Evolutionary conservation across 345 rosid species (phyloP), one percentile per base, ranked within the genome.

Genomic region (Cardamine occulta): DNA sequence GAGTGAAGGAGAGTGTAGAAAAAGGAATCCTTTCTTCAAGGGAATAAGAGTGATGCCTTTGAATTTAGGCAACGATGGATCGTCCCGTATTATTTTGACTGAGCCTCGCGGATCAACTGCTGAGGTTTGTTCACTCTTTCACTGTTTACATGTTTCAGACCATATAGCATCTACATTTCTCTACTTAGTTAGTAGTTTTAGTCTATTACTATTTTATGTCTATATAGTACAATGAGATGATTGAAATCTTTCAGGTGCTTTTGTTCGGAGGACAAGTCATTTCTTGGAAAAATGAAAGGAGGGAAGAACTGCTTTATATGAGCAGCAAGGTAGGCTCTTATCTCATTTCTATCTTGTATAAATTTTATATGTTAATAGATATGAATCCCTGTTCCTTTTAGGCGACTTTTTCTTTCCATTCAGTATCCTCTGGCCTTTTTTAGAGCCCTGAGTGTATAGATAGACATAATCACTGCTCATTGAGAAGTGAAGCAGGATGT

Each of bases 251-350:
- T 81, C 91, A 93, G 98, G 98, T 93, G 82, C 85, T 91, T 82
- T 80, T 89, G 3, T 83, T 82, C 68, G 98, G 98, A 8, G 98
- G 96, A 54, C 98, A 91, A 74, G 92, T 93, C 17, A 83, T 93
- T 81, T 93, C 98, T 23, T 93, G 98, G 98, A 93, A 93, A 82
- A 93, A 89, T 65, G 93, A 89, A 64, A 77, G 91, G 72, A 83
- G 93, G 71, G 96, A 93, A 79, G 96, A 91, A 68, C 76, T 93
- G 45, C 96, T 93, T 72, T 93, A 73, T 68, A 84, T 80, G 89
- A 93, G 96, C 86, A 88, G 81, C 81, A 93, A 93, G 94, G 98
- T 93, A 71, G 68, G 28, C 7, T 6, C 1, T 17, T 0, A 5
- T 11, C 63, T 57, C 66, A 7, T 65, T 74, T 74, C 54, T 74